Conservation (phyloP, 1,284 basidiomycete species). For the Leccinum laetum region DNA sequence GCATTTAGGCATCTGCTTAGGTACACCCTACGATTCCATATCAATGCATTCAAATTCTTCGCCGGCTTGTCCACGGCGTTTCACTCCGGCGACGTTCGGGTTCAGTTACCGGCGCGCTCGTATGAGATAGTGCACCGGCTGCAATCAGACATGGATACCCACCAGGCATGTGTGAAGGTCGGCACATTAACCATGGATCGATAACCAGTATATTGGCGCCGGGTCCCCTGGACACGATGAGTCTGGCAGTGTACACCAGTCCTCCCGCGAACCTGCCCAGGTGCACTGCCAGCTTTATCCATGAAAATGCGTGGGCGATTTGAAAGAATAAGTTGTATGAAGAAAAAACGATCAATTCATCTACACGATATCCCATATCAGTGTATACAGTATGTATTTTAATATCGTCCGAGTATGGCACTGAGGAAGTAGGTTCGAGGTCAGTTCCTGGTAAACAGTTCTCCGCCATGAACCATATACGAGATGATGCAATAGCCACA, state of each 20-base stretch:
- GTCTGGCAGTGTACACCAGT: not conserved
- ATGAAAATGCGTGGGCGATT: not conserved
- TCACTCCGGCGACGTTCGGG: not conserved
- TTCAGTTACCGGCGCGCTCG: not conserved
- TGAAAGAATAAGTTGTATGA: not conserved
- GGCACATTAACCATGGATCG: not conserved
- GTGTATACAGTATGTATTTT: not conserved
- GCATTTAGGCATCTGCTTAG: not conserved
- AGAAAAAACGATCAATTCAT: not conserved
- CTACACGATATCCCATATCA: not conserved
- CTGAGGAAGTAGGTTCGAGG: not conserved
- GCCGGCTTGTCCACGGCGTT: not conserved
- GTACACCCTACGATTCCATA: slow-evolving; percentile 5
- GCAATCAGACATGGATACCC: not conserved
- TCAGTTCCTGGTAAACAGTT: not conserved
- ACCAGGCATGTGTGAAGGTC: not conserved
- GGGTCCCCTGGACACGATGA: not conserved
- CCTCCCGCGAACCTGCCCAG: not conserved
- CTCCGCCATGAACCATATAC: not conserved
- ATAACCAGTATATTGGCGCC: not conserved
- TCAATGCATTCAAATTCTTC: not conserved
- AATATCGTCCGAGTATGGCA: not conserved
- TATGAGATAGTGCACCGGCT: not conserved
- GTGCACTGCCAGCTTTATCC: not conserved
- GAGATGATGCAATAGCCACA: not conserved